Base-by-base conservation (phyloP, 768 basidiomycete species). In the Guyanaporus albipodus region DNA sequence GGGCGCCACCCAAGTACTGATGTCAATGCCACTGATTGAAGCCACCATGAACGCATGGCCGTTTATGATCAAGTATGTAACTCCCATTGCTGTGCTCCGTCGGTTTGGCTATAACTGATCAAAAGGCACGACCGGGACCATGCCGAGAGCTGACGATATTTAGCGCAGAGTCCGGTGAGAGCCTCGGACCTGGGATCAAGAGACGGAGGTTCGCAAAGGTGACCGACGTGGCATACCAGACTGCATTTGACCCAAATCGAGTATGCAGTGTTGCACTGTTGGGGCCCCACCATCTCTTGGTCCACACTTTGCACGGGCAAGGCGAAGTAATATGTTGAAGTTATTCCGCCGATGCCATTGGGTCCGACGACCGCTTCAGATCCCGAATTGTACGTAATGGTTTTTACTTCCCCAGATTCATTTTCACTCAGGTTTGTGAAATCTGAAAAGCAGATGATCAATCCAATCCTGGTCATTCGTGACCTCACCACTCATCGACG, bases 1-100 rank as follows among this genome's bases (percentile, higher is more conserved):
- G 6, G 22, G 24, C 28, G 40, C 41, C 37, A 50, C 41, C 15
- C 32, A 18, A 15, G 27, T 21, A 17, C 29, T 50, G 31, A 34
- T 41, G 43, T 45, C 46, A 38, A 18, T 35, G 33, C 44, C 44
- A 38, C 36, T 45, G 35, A 38, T 31, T n/a, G 31, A 27, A 35
- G 22, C 38, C 6, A 22, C 6, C 8, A 19, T n/a, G 21, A 38
- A 28, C 40, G 26, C 21, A 26, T 12, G 24, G 18, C 29, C 24
- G 8, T 24, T 18, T 29, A 12, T 4, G 31, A 36, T n/a, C n/a
- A n/a, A n/a, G n/a, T 44, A 46, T 37, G 44, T 49, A 34, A 44
- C 44, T 27, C 31, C 29, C 28, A 39, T 45, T 57, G 42, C 52
- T 55, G 48, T 59, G 45, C 38, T 44, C 57, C 48, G 48, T 53